A percentile compares a stretch with the other conserved stretches of the same genome.
Evolutionary conservation across 139 green algal genomes (phyloP).

Genomic region (Chlorella ohadii): DNA sequence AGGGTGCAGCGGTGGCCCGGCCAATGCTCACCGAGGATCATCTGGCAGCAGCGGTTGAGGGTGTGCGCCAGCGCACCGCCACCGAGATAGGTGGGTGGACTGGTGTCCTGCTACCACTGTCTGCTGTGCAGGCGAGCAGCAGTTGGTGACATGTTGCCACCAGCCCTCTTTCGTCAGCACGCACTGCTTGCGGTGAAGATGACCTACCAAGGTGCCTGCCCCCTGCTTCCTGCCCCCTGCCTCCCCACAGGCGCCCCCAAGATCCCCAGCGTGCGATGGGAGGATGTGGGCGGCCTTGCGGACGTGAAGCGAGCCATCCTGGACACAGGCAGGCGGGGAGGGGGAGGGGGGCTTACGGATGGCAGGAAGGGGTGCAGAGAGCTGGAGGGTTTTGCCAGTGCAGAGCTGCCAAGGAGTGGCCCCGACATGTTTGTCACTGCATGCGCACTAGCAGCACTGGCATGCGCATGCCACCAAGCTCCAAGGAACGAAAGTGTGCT

Average conservation of each 20-base stretch:
- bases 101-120: no score
- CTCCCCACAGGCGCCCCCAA: slow-evolving; percentile 48
- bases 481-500: no score
- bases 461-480: no score
- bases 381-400: no score
- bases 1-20: not conserved
- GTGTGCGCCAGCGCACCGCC: slow-evolving; percentile 68
- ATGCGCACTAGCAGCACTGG: no score
- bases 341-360: not conserved
- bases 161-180: not conserved
- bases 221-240: not conserved
- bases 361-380: no score
- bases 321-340: slow-evolving; percentile 68
- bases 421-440: no score
- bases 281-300: slow-evolving; percentile 92
- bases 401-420: no score
- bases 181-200: no score
- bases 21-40: slow-evolving; percentile 23
- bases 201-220: no score
- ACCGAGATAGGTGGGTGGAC: slow-evolving; percentile 62
- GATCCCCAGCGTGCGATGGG: slow-evolving; percentile 87
- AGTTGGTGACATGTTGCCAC: no score
- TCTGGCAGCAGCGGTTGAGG: slow-evolving; percentile 59
- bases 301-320: slow-evolving; percentile 87
- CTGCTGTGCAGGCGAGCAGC: no score